phyloP scores from a whole-genome alignment of 225 moss, liverwort and hornwort species.

The Physcomitrium patens region DNA sequence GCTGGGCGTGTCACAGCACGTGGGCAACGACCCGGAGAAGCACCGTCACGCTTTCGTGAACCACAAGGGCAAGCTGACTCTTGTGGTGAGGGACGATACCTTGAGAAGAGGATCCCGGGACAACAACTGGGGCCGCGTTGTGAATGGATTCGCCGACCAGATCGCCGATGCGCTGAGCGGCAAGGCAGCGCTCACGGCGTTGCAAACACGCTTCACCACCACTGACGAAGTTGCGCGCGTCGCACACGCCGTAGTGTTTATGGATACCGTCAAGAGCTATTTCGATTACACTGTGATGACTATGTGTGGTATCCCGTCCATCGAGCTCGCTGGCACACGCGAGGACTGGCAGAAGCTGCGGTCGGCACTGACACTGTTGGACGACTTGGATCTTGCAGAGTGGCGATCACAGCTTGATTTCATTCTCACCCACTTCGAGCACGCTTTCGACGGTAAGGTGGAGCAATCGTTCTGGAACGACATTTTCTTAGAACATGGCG shows the following conservation, averaged over 20 bases:
- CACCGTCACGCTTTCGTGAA: constrained; percentile 14
- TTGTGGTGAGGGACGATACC: not conserved
- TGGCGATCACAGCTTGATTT: constrained; percentile 17
- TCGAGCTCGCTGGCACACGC: constrained; percentile 11
- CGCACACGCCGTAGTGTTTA: constrained; percentile 14
- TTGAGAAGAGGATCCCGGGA: not conserved
- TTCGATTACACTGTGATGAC: not conserved
- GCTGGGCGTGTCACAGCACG: constrained; percentile 9
- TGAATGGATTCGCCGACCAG: not conserved
- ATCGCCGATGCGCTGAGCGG: not conserved
- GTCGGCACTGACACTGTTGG: constrained; percentile 11
- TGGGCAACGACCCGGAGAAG: constrained; percentile 4
- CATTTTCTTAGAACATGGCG: constrained; percentile 28
- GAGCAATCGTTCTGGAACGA: constrained; percentile 5
- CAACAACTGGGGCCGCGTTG: not conserved
- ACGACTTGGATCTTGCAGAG: constrained; percentile 25
- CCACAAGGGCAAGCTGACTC: not conserved
- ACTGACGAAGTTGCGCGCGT: not conserved
- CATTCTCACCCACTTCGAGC: not conserved
- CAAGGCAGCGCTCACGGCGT: too few species aligned
- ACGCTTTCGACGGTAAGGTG: not conserved
- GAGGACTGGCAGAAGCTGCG: constrained; percentile 18
- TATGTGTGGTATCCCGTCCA: constrained; percentile 11
- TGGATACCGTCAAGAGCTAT: constrained; percentile 8
- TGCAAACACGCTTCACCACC: constrained; percentile 17